phyloP scores from a whole-genome alignment of 805 yeast genomes.

The Candida krabiensis region DNA sequence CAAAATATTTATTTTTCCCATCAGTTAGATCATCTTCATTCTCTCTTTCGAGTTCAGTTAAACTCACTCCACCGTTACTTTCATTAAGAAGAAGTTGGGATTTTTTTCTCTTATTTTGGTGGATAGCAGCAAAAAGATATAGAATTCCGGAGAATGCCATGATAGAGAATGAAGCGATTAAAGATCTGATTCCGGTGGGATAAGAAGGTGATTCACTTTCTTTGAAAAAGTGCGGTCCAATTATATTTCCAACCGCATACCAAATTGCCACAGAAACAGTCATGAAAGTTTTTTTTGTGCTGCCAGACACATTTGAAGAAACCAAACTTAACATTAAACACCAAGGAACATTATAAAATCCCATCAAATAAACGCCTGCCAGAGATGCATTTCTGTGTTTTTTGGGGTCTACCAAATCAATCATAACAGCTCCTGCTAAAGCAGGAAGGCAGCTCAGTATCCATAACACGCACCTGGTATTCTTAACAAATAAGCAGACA shows the following conservation, averaged over 20 bases:
- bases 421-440: slow-evolving; percentile 6
- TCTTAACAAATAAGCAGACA: slow-evolving; percentile 16
- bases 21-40: slow-evolving; percentile 8
- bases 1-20: slow-evolving; percentile 6
- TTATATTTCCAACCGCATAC: slow-evolving; percentile 46
- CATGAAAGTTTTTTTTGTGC: slow-evolving; percentile 49
- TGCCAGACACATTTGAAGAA: slow-evolving; percentile 41
- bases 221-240: slow-evolving; percentile 55
- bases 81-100: background rate
- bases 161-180: slow-evolving; percentile 6
- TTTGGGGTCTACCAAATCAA: slow-evolving; percentile 7
- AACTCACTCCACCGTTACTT: background rate
- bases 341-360: slow-evolving; percentile 19
- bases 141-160: slow-evolving; percentile 6
- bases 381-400: slow-evolving; percentile 8
- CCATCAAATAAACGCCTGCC: slow-evolving; percentile 16
- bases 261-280: slow-evolving; percentile 33
- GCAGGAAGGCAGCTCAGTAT: slow-evolving; percentile 8
- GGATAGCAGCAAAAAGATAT: slow-evolving; percentile 1
- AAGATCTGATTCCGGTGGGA: slow-evolving; percentile 9
- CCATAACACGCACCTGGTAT: slow-evolving; percentile 19
- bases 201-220: slow-evolving; percentile 43
- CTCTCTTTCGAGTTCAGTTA: slow-evolving; percentile 6
- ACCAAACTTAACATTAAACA: slow-evolving; percentile 28
- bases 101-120: slow-evolving; percentile 5